These are phyloP conservation scores for Apiotrichum veenhuisii DNA, from an alignment of 1,284 basidiomycete genomes.

Conservation along the genomic window DNA sequence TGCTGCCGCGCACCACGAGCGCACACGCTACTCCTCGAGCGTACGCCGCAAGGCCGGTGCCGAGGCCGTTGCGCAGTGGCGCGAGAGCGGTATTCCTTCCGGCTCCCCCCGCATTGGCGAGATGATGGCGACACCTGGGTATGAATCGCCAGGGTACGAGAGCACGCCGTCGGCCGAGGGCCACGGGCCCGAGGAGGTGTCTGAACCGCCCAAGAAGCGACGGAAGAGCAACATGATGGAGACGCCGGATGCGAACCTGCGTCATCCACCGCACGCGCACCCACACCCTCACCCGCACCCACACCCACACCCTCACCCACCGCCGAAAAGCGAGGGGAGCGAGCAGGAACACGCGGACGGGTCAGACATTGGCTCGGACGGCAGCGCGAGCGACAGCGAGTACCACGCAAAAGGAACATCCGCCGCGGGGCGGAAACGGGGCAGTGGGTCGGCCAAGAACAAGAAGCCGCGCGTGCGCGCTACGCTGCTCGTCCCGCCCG, in stretches of 20 bases:
- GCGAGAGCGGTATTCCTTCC: conserved; percentile 35
- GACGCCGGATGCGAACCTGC: conserved; percentile 7
- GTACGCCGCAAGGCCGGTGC: conserved; percentile 43
- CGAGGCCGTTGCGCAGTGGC: conserved; percentile 46
- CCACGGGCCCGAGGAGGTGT: background rate
- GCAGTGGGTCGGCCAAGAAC: conserved; percentile 4
- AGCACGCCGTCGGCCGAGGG: conserved; percentile 20
- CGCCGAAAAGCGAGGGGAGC: background rate
- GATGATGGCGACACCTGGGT: background rate
- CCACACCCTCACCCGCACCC: background rate
- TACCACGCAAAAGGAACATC: conserved; percentile 14
- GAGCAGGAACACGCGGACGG: background rate
- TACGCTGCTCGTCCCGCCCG: conserved; percentile 8
- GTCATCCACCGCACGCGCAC: background rate
- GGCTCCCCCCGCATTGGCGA: conserved; percentile 14
- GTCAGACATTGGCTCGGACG: conserved; percentile 19
- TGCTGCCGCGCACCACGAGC: conserved; percentile 28
- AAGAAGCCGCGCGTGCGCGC: conserved; percentile 14
- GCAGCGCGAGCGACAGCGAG: conserved; percentile 25
- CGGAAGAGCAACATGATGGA: conserved; percentile 34
- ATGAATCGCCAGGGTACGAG: conserved; percentile 18
- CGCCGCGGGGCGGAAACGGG: conserved; percentile 4
- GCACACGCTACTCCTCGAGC: conserved; percentile 18
- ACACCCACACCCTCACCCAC: background rate
- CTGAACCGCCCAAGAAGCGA: conserved; percentile 34